Evolutionary conservation across 495 filamentous ascomycete species (phyloP).

Genomic region (Penicillium diatomitis): DNA sequence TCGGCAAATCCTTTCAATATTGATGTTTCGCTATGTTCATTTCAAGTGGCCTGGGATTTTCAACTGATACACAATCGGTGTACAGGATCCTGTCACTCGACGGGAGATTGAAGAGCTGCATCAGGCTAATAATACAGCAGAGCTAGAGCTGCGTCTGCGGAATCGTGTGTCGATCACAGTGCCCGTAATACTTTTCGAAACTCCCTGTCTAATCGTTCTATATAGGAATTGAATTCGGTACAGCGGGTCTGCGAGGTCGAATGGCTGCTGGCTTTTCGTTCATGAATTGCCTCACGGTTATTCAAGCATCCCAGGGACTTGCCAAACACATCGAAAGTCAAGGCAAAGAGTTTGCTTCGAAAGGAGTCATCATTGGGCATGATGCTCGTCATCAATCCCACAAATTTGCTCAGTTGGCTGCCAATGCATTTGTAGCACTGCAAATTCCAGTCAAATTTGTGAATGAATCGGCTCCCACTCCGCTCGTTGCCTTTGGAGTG

Average conservation of each 20-base stretch:
- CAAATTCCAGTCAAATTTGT: constrained; percentile 56
- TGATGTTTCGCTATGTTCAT: neutral
- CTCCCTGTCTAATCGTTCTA: neutral
- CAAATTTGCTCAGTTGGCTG: constrained; percentile 54
- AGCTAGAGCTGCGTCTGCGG: constrained; percentile 48
- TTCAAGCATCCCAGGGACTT: constrained; percentile 64
- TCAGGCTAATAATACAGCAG: constrained; percentile 33
- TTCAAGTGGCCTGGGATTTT: constrained; percentile 11
- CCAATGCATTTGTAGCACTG: constrained; percentile 53
- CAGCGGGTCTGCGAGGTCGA: constrained; percentile 56
- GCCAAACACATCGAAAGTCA: constrained; percentile 49
- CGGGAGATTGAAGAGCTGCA: constrained; percentile 51
- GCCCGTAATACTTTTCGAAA: neutral
- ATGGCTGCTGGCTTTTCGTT: constrained; percentile 66
- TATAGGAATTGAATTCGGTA: constrained; percentile 58
- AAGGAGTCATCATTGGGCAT: constrained; percentile 55
- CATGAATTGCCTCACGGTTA: constrained; percentile 62
- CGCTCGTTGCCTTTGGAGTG: constrained; percentile 61
- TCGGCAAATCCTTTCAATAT: neutral
- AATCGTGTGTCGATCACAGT: constrained; percentile 30
- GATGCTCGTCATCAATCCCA: constrained; percentile 61
- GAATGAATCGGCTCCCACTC: constrained; percentile 48
- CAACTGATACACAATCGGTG: constrained; percentile 1
- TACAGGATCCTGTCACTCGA: constrained; percentile 46
- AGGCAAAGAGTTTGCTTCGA: constrained; percentile 27